A percentile compares a stretch with the other conserved stretches of the same genome.
Conservation (phyloP, 2,329 filamentous ascomycete genomes). For the Stenocarpella maydis region DNA sequence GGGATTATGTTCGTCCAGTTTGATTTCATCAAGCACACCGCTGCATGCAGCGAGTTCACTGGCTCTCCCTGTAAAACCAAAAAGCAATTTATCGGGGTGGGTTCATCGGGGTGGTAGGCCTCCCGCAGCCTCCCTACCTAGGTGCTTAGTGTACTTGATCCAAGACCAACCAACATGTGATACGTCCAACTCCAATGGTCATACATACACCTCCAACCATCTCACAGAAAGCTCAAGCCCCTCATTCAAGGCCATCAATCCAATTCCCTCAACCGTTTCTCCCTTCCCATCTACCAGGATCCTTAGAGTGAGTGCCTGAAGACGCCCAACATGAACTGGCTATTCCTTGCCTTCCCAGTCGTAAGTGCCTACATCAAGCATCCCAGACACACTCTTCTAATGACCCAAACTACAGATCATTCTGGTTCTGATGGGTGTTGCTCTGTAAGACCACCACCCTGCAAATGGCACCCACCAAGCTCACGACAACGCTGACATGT, state of each 20-base stretch:
- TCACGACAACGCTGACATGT: slow-evolving; percentile 20
- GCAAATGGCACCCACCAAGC: background rate
- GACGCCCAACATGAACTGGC: slow-evolving; percentile 9
- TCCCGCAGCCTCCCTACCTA: slow-evolving; percentile 20
- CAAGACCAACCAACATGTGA: background rate
- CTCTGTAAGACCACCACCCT: slow-evolving; percentile 35
- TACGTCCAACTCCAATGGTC: background rate
- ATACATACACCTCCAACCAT: background rate
- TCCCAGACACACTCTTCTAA: background rate
- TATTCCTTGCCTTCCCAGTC: slow-evolving; percentile 5
- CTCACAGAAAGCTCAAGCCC: slow-evolving; percentile 6
- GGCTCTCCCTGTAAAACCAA: slow-evolving; percentile 3
- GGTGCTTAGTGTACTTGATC: too few relatives aligned
- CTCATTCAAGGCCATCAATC: background rate
- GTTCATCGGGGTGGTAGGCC: background rate
- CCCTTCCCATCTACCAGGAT: background rate
- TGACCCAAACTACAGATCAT: slow-evolving; percentile 34
- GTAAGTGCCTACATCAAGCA: background rate
- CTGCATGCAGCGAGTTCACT: background rate
- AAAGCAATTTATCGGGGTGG: too few relatives aligned
- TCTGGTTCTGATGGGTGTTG: slow-evolving; percentile 38
- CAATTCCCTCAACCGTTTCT: background rate
- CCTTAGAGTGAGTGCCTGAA: background rate
- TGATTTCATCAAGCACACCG: background rate
- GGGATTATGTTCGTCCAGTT: background rate